Evolutionary conservation across 345 rosid species (phyloP).

Genomic region (sweet orange (Citrus sinensis)): DNA sequence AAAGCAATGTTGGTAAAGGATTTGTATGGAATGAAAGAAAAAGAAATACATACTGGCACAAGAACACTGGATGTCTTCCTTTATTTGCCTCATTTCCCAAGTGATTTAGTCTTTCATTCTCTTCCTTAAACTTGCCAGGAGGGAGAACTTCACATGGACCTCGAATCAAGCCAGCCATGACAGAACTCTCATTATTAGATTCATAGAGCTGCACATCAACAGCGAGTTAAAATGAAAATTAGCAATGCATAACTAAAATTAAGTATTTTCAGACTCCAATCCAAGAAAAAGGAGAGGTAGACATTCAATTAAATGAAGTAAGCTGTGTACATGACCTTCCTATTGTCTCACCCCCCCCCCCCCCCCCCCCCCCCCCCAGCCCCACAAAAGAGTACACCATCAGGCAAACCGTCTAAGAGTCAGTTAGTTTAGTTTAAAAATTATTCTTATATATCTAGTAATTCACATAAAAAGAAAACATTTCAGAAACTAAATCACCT

Average conservation of each 20-base stretch:
- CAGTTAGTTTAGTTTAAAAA: not conserved
- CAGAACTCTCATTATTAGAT: slow-evolving; percentile 50
- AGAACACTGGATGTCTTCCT: slow-evolving; percentile 35
- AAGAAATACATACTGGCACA: slow-evolving; percentile 54
- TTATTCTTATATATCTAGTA: not conserved
- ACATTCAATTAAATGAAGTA: not conserved
- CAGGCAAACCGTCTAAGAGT: not conserved
- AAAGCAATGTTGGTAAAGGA: not conserved
- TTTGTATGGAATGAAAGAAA: not conserved
- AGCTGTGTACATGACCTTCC: not conserved
- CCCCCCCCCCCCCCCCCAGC: too few relatives aligned
- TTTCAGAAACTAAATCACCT: slow-evolving; percentile 34
- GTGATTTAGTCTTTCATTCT: slow-evolving; percentile 37
- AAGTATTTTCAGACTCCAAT: not conserved
- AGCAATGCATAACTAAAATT: not conserved
- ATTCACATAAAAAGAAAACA: not conserved
- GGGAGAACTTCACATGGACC: slow-evolving; percentile 63
- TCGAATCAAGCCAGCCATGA: slow-evolving; percentile 48
- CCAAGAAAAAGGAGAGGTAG: not conserved
- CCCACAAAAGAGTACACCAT: not conserved
- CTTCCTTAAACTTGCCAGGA: slow-evolving; percentile 46
- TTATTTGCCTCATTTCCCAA: slow-evolving; percentile 33
- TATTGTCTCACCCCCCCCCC: not conserved
- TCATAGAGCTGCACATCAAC: slow-evolving; percentile 50
- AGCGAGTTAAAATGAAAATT: not conserved